Evolutionary conservation across 352 stramenopile genomes (phyloP).

Genomic region (Saprolegnia diclina): DNA sequence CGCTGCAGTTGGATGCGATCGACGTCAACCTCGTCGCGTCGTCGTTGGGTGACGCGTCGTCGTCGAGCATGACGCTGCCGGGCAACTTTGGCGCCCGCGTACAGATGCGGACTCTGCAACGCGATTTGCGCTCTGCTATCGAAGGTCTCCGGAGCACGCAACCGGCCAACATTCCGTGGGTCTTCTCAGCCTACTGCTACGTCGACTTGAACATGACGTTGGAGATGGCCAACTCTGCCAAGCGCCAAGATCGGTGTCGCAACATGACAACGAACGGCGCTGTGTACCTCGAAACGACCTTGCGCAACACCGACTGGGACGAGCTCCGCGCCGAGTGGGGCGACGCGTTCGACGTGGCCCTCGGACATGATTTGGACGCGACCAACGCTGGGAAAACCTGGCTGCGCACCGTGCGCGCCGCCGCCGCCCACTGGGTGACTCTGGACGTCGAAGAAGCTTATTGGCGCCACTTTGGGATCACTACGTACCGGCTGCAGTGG

Average conservation of each 20-base stretch:
- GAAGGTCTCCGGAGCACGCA: not conserved
- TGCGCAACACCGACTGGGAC: constrained; percentile 15
- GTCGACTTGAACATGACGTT: constrained; percentile 2
- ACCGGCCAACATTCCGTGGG: not conserved
- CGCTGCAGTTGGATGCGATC: not conserved
- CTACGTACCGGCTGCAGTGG: constrained; percentile 1
- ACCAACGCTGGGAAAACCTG: not conserved
- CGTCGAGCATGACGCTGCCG: not conserved
- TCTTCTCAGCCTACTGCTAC: constrained; percentile 6
- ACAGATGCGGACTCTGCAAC: not conserved
- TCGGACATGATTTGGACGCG: not conserved
- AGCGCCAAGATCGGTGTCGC: constrained; percentile 1
- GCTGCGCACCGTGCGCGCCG: not conserved
- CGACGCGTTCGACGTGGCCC: not conserved
- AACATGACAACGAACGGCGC: constrained; percentile 2
- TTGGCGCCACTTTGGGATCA: not conserved
- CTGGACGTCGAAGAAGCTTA: not conserved
- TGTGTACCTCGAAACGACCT: constrained; percentile 16
- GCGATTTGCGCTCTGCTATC: not conserved
- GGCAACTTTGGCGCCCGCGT: not conserved
- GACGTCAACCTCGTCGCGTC: not conserved
- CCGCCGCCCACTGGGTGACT: not conserved
- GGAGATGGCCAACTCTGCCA: not conserved
- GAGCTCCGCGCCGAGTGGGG: not conserved
- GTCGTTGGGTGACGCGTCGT: not conserved